Conservation (phyloP, 495 filamentous ascomycete genomes). For the Ramalina peruviana region DNA sequence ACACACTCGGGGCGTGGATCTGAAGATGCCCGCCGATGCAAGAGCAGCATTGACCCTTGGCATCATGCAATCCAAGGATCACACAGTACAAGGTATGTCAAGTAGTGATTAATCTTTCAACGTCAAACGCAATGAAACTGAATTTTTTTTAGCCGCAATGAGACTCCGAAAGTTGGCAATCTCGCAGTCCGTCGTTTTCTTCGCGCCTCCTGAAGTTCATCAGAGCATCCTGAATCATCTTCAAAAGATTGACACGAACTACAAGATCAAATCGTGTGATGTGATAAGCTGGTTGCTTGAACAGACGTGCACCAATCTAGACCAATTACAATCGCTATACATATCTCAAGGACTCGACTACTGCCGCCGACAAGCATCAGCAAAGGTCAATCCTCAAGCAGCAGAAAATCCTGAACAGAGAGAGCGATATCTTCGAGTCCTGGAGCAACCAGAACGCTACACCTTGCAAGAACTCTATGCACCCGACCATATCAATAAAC, state of each 20-base stretch:
- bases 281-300: conserved; percentile 47
- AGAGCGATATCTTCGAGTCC: conserved; percentile 21
- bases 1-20: conserved; percentile 63
- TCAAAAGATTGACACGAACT: conserved; percentile 15
- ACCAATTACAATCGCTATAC: conserved; percentile 41
- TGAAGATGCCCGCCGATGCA: conserved; percentile 46
- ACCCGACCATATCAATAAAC: conserved; percentile 14
- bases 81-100: conserved; percentile 67
- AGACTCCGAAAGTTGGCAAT: conserved; percentile 26
- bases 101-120: too few relatives aligned
- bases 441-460: conserved; percentile 30
- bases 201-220: conserved; percentile 34
- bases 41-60: conserved; percentile 59
- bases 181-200: conserved; percentile 28
- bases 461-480: conserved; percentile 33
- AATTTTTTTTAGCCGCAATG: conserved; percentile 30
- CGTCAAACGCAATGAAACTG: too few relatives aligned
- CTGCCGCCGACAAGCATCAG: conserved; percentile 26
- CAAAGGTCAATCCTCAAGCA: conserved; percentile 18
- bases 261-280: conserved; percentile 23
- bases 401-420: conserved; percentile 19
- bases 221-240: conserved; percentile 30
- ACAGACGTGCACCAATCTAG: conserved; percentile 42
- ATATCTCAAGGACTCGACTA: conserved; percentile 44
- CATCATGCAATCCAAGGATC: conserved; percentile 53